phyloP scores from a whole-genome alignment of 176 grass and related monocot species.

The Musa beccarii region DNA sequence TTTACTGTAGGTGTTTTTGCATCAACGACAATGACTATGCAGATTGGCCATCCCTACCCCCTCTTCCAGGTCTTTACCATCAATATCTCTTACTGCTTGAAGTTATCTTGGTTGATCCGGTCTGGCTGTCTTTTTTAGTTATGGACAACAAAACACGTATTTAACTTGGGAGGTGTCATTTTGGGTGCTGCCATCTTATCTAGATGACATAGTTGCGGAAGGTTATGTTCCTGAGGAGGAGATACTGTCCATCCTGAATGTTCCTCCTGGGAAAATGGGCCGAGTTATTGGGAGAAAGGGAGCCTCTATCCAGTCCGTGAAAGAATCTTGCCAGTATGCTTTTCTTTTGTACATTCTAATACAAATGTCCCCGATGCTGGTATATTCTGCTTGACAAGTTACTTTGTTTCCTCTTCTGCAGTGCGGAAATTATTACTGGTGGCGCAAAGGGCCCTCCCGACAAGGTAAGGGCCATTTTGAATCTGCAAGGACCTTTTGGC shows the following conservation, averaged over 20 bases:
- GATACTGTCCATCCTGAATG: conserved; percentile 78
- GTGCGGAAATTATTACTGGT: conserved; percentile 81
- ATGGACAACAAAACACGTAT: background rate
- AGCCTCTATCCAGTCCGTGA: conserved; percentile 62
- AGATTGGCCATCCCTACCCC: conserved; percentile 79
- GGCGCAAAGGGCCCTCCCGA: conserved; percentile 84
- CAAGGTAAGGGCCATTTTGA: conserved; percentile 39
- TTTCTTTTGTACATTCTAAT: conserved; percentile 19
- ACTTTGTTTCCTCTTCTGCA: conserved; percentile 31
- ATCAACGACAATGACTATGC: conserved; percentile 56
- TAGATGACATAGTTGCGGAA: conserved; percentile 52
- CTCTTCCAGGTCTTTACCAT: conserved; percentile 41
- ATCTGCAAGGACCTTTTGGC: background rate
- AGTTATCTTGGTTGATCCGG: too few species aligned
- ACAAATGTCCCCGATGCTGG: background rate
- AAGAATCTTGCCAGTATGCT: conserved; percentile 88
- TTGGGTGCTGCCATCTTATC: conserved; percentile 1
- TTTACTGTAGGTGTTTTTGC: conserved; percentile 92
- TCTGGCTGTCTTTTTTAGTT: background rate
- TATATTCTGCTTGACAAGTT: conserved; percentile 14
- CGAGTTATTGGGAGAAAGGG: conserved; percentile 87
- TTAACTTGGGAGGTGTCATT: background rate
- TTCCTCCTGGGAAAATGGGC: conserved; percentile 97
- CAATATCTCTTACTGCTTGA: too few species aligned
- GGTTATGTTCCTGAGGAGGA: conserved; percentile 53